Evolutionary conservation across 1,284 basidiomycete species (phyloP), one percentile per base, ranked within the genome.

Genomic region (Ganoderma multipileum): DNA sequence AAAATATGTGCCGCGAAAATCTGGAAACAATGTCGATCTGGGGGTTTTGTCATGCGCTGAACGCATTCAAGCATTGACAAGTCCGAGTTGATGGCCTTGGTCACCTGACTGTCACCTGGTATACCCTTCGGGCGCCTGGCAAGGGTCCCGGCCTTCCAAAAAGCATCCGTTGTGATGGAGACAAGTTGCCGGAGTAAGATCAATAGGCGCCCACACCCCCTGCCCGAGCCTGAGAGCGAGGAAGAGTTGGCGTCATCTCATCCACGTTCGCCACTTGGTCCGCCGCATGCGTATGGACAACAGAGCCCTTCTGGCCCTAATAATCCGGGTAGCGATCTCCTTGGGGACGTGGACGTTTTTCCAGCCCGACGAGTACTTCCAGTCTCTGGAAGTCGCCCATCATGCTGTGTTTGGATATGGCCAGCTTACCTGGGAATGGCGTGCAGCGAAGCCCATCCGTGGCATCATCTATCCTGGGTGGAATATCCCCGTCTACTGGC

Each of bases 341-440:
- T 77, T 96, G 16, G 81, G 84, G 30, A 96, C 95, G 0, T 86
- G 88, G 62, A 96, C 96, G 0, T 95, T 94, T 83, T 99, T 99
- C 79, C 97, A 99, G 79, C 97, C 98, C 1, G 98, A 99, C 81
- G 98, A 99, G 82, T 98, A 95, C 81, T 99, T 93, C 76, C 98
- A 99, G 79, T 89, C 96, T 11, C 87, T 98, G 54, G 98, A 99
- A 79, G 93, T 96, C 38, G 98, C 98, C 0, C 94, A 99, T 78
- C 85, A 85, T 64, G 80, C 92, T 57, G 95, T 97, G 65, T 99
- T 95, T 79, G 96, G 96, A 39, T 96, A 95, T 80, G 98, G 96
- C 1, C 89, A 92, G 76, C 84, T 95, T 47, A 98, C 96, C 36
- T 99, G 98, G 98, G 98, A 99, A 83, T 99, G 98, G 98, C 81